A percentile compares a stretch with the other conserved stretches of the same genome.
Evolutionary conservation across 2,329 filamentous ascomycete genomes (phyloP).

Genomic region (Paecilomyces sp.): DNA sequence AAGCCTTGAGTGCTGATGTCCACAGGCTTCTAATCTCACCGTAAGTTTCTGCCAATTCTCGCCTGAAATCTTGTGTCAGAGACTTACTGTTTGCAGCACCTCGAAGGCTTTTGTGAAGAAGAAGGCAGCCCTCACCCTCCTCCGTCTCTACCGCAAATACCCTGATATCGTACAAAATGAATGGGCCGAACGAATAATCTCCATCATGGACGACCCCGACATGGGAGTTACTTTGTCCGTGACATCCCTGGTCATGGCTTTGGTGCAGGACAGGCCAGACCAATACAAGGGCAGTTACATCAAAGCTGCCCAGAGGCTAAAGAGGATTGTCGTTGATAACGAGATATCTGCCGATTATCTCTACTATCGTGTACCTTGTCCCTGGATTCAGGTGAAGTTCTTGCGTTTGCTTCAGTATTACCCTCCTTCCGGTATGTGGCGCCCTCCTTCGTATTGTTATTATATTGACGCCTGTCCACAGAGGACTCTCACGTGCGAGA

Average conservation of each 20-base stretch:
- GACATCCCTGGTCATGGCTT: constrained; percentile 87
- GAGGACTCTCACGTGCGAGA: constrained; percentile 89
- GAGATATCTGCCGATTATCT: constrained; percentile 88
- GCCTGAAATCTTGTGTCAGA: constrained; percentile 17
- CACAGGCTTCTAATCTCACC: constrained; percentile 91
- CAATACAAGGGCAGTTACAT: constrained; percentile 91
- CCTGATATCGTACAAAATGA: constrained; percentile 90
- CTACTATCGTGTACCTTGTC: constrained; percentile 99
- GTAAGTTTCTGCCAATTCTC: constrained; percentile 46
- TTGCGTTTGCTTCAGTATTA: constrained; percentile 91
- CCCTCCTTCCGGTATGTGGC: constrained; percentile 69
- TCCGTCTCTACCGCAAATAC: constrained; percentile 90
- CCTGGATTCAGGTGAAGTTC: constrained; percentile 96
- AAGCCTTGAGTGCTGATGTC: constrained; percentile 84
- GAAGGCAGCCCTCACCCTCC: constrained; percentile 88
- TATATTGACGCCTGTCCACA: constrained; percentile 26
- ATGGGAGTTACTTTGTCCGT: constrained; percentile 92
- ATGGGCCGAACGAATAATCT: constrained; percentile 96
- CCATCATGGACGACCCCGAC: constrained; percentile 95
- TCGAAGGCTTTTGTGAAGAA: constrained; percentile 99
- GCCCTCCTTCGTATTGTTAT: neutral
- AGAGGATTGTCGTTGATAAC: constrained; percentile 82
- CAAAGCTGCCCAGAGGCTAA: constrained; percentile 83
- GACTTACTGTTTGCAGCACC: constrained; percentile 39
- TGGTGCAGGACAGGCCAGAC: constrained; percentile 90